Evolutionary conservation across 306 rosid genomes (phyloP).

Genomic region (Medicago ruthenica): DNA sequence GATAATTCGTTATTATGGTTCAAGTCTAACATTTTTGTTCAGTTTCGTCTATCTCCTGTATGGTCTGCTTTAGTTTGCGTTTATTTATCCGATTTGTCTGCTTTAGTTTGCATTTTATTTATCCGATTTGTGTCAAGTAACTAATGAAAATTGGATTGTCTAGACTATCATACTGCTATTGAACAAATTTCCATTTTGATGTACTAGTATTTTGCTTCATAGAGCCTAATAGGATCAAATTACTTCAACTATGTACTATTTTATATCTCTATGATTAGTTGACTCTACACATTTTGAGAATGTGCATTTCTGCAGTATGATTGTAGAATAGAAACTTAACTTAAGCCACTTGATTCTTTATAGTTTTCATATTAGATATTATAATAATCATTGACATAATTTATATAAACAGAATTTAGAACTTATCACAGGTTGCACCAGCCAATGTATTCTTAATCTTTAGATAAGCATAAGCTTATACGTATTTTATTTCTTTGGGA

Average conservation of each 20-base stretch:
- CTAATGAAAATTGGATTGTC: background rate
- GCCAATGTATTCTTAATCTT: no score
- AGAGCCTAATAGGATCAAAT: background rate
- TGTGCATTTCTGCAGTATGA: background rate
- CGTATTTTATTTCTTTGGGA: constrained; percentile 14
- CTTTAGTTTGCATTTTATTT: background rate
- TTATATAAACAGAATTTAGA: background rate
- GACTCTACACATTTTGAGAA: background rate
- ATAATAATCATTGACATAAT: background rate
- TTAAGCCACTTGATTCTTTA: background rate
- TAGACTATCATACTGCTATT: background rate
- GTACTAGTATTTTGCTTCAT: background rate
- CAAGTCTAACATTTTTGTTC: background rate
- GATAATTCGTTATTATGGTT: background rate
- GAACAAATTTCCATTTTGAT: background rate
- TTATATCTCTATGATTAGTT: background rate
- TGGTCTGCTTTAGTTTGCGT: no score
- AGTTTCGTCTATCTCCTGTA: background rate
- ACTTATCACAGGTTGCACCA: background rate
- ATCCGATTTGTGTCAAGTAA: background rate
- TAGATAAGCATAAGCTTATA: no score
- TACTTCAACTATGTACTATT: background rate
- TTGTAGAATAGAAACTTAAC: background rate
- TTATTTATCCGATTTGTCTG: background rate
- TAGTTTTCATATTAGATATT: no score